Base-by-base conservation (phyloP, 2,329 filamentous ascomycete genomes). In the Fusarium sp. region DNA sequence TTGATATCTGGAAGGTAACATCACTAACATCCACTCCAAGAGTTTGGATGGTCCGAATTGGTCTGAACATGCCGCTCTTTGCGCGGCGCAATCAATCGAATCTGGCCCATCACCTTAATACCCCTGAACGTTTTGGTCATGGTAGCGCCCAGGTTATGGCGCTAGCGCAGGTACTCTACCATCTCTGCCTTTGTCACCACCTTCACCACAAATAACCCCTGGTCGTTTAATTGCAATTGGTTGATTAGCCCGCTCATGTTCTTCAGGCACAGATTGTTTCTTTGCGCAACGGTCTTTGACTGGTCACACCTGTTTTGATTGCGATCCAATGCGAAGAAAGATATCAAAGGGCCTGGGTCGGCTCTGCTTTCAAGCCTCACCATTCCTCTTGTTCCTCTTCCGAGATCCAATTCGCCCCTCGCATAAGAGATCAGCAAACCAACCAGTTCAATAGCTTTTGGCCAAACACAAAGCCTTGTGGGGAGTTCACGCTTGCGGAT, bases 151-250 rank as follows among this genome's bases (percentile, higher is more conserved):
- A 56, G 40, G 40, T 30, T 35, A 21, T 21, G 58, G 38, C 71
- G 71, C 71, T 73, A 73, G 71, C 52, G 71, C 71, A 73, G 71
- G 71, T 65, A 73, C 71, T 60, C 46, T 61, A 69, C 49, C 43
- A 56, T 63, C 49, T 56, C 57, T 57, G 64, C 61, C 61, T 67
- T 65, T 52, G 58, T 67, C 70, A 73, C 71, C 69, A 73, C 69
- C 69, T 50, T 71, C 70, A 73, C 71, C 71, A 68, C 25, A 71
- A 52, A n/a, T 28, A 33, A 60, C 63, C 71, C 71, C 58, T 62
- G 59, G 50, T 28, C 35, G 32, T 35, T 54, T 35, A 57, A 56
- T 47, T 42, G 32, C 38, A 69, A 73, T 73, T 74, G 71, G 71
- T 49, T 60, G 54, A 62, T 53, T 46, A 61, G 23, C 30, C 46